A percentile compares a stretch with the other conserved stretches of the same genome.
Evolutionary conservation across 176 grass and related monocot species (phyloP).

Genomic region (Carex cristatella): DNA sequence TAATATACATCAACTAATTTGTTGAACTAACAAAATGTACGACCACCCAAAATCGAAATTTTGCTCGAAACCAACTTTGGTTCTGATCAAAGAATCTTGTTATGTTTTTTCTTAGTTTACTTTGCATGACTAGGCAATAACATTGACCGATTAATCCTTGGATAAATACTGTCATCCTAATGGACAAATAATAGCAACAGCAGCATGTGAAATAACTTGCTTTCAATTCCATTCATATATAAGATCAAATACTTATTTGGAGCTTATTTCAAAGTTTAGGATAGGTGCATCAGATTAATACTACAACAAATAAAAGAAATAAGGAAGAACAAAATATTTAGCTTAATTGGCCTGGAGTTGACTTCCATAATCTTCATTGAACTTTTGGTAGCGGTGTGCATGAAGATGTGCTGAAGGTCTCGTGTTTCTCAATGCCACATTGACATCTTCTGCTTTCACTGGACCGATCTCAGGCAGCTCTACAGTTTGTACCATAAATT

Average conservation of each 20-base stretch:
- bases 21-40: neutral
- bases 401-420: constrained; percentile 87
- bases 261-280: neutral
- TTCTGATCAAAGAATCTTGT: constrained; percentile 23
- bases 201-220: neutral
- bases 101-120: constrained; percentile 33
- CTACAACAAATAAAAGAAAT: neutral
- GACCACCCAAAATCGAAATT: neutral
- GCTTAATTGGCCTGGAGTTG: constrained; percentile 37
- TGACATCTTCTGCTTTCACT: constrained; percentile 50
- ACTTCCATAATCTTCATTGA: constrained; percentile 87
- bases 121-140: constrained; percentile 50
- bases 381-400: constrained; percentile 71
- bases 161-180: constrained; percentile 26
- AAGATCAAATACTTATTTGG: neutral
- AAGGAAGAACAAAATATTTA: neutral
- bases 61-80: neutral
- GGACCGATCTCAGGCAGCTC: constrained; percentile 73
- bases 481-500: constrained; percentile 19
- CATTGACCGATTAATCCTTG: constrained; percentile 39
- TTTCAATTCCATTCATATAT: neutral
- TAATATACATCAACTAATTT: neutral
- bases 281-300: constrained; percentile 9
- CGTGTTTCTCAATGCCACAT: constrained; percentile 76
- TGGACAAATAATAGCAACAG: neutral